These are phyloP conservation scores for Lactifluus echinatus DNA, from an alignment of 768 basidiomycete species.

Conservation along the genomic window DNA sequence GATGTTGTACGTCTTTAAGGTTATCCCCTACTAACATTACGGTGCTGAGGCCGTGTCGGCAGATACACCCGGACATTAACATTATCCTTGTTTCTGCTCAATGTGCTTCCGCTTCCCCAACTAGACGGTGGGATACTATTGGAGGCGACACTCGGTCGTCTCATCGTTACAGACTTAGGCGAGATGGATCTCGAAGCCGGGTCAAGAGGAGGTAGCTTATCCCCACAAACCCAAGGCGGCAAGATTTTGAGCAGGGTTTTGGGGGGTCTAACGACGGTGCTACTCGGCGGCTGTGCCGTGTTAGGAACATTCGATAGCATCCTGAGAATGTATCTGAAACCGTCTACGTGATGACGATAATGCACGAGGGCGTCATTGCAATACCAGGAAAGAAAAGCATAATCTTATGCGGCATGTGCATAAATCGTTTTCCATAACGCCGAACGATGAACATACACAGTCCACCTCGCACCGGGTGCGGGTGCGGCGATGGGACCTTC, in stretches of 20 bases:
- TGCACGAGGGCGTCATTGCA: not conserved
- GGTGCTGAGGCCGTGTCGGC: not conserved
- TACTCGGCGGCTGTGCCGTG: conserved; percentile 10
- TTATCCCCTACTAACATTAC: not conserved
- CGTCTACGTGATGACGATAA: conserved; percentile 6
- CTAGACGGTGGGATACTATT: conserved; percentile 68
- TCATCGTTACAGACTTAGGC: not conserved
- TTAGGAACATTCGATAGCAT: conserved; percentile 5
- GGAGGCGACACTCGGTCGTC: conserved; percentile 22
- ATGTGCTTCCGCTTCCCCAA: conserved; percentile 62
- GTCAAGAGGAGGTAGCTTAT: not conserved
- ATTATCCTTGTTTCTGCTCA: conserved; percentile 77
- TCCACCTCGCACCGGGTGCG: not conserved
- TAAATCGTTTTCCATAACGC: conserved; percentile 1
- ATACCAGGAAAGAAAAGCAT: not conserved
- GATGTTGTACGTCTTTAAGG: conserved; percentile 42
- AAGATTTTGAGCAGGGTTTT: conserved; percentile 9
- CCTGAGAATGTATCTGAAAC: not conserved
- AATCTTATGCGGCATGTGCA: conserved; percentile 8
- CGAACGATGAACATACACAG: conserved; percentile 10
- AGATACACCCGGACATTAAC: conserved; percentile 60
- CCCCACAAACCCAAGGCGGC: not conserved
- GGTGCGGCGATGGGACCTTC: not conserved
- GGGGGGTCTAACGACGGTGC: not conserved
- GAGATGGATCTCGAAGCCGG: conserved; percentile 13